phyloP scores from a whole-genome alignment of 2,329 filamentous ascomycete genomes.

The Alternaria incomplexa region DNA sequence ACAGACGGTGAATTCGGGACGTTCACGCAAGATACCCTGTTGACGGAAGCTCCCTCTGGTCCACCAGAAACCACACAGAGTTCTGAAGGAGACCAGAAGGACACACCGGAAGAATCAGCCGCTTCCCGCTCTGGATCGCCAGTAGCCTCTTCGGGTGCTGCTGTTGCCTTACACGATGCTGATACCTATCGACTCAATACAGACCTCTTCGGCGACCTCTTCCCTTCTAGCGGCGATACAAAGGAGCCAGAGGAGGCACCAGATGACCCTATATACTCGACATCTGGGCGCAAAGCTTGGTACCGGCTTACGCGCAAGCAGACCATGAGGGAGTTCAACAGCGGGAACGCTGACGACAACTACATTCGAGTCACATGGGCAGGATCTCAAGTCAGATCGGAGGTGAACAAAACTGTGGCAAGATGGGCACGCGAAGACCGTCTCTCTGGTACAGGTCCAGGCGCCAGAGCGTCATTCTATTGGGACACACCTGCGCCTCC shows the following conservation, averaged over 20 bases:
- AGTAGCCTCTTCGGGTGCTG: not conserved
- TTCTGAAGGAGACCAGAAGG: not conserved
- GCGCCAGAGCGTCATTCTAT: slow-evolving; percentile 44
- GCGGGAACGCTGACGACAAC: slow-evolving; percentile 41
- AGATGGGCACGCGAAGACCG: slow-evolving; percentile 49
- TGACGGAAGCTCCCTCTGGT: not conserved
- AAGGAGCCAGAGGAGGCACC: slow-evolving; percentile 23
- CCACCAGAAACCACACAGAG: not conserved
- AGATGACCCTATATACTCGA: slow-evolving; percentile 43
- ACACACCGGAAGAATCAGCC: not conserved
- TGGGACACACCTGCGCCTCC: slow-evolving; percentile 43
- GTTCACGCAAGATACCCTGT: slow-evolving; percentile 4
- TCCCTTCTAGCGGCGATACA: slow-evolving; percentile 17
- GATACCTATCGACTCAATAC: slow-evolving; percentile 18
- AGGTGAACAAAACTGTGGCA: slow-evolving; percentile 44
- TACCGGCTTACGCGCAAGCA: slow-evolving; percentile 48
- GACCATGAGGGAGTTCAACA: slow-evolving; percentile 48
- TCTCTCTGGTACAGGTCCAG: slow-evolving; percentile 44
- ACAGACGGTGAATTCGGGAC: slow-evolving; percentile 9
- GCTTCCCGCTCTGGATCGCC: not conserved
- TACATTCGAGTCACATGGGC: slow-evolving; percentile 49
- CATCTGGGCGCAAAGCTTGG: slow-evolving; percentile 47
- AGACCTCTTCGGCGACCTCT: slow-evolving; percentile 34
- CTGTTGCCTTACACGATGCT: not conserved
- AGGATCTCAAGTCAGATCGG: slow-evolving; percentile 38